Conservation (phyloP, 2,329 filamentous ascomycete genomes). For the Colletotrichum musae region DNA sequence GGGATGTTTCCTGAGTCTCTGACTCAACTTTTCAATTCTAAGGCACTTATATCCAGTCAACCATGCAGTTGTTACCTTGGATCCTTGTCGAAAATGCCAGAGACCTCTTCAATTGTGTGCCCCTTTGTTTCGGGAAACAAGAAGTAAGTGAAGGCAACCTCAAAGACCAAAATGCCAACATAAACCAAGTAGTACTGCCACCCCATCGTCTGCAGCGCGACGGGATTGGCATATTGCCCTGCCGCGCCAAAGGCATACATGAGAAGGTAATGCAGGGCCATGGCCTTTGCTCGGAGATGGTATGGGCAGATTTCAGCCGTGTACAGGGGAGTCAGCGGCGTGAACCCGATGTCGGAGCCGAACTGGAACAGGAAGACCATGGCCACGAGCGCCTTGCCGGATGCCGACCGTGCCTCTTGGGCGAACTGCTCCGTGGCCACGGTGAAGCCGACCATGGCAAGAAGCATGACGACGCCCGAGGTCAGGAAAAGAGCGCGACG, state of each 20-base stretch:
- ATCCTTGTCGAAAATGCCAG: constrained; percentile 63
- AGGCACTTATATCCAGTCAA: too few relatives aligned
- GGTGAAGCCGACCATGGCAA: constrained; percentile 21
- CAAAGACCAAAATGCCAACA: constrained; percentile 59
- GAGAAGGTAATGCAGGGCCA: constrained; percentile 49
- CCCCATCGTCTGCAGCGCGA: constrained; percentile 62
- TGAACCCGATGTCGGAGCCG: constrained; percentile 68
- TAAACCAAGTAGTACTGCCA: constrained; percentile 73
- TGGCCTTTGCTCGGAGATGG: constrained; percentile 65
- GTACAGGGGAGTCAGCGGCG: constrained; percentile 64
- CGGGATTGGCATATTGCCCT: constrained; percentile 62
- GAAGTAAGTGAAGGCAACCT: constrained; percentile 60
- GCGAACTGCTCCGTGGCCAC: constrained; percentile 15
- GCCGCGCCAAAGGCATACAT: constrained; percentile 48
- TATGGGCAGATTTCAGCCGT: constrained; percentile 69
- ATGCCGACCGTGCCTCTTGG: not conserved
- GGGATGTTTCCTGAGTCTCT: too few relatives aligned
- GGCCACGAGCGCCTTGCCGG: constrained; percentile 49
- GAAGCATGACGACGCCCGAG: constrained; percentile 4
- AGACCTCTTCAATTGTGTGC: constrained; percentile 68
- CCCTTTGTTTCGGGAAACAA: constrained; percentile 67
- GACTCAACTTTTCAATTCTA: too few relatives aligned
- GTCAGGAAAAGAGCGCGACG: constrained; percentile 16
- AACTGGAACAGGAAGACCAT: constrained; percentile 56
- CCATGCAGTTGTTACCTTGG: too few relatives aligned